Conservation (phyloP, 129 eudicot species). For the Heracleum sosnowskyi region DNA sequence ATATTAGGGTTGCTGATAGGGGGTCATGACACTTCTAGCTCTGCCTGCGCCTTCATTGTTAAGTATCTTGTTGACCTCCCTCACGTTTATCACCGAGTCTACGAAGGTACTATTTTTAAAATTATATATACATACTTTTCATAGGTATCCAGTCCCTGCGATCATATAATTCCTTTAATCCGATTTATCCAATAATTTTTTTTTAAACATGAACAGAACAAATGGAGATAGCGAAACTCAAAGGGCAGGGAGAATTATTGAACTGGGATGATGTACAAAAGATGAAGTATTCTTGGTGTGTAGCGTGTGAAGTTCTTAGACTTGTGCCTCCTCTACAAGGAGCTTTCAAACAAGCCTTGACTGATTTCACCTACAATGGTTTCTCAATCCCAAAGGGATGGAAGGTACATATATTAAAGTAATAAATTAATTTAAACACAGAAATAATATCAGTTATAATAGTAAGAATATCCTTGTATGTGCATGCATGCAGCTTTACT, state of each 20-base stretch:
- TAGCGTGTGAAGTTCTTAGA: conserved; percentile 73
- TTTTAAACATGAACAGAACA: conserved; percentile 38
- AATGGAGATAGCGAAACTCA: conserved; percentile 58
- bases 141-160: not conserved
- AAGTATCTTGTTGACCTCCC: conserved; percentile 86
- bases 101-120: conserved; percentile 24
- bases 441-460: not conserved
- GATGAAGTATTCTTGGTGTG: conserved; percentile 92
- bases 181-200: not conserved
- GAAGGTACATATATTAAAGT: conserved; percentile 38
- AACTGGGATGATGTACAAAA: conserved; percentile 74
- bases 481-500: conserved; percentile 35
- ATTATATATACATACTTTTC: not conserved
- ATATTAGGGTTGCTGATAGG: conserved; percentile 71
- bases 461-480: not conserved
- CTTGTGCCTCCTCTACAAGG: conserved; percentile 92
- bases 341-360: conserved; percentile 58
- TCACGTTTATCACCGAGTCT: conserved; percentile 65
- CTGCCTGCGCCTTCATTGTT: conserved; percentile 70
- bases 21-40: conserved; percentile 87
- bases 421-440: not conserved
- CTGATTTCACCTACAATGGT: conserved; percentile 60
- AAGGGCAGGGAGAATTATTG: conserved; percentile 53
- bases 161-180: not conserved
- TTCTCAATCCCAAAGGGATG: conserved; percentile 86